Percentiles rank a stretch among this genome's conserved stretches.
phyloP scores from a whole-genome alignment of 257 asterid genomes.

The Nicotiana sylvestris region DNA sequence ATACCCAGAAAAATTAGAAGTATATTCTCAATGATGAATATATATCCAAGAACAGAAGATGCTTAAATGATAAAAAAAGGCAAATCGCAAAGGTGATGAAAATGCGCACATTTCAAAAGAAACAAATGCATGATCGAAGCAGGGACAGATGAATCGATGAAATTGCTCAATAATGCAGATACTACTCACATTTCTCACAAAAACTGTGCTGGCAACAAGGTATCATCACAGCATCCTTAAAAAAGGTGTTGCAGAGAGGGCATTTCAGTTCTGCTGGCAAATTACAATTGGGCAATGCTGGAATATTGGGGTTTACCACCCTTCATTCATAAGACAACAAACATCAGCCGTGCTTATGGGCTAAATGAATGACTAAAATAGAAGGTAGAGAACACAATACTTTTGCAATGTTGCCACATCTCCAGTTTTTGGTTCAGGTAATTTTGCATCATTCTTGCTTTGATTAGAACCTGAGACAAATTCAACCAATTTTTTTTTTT shows the following conservation, averaged over 20 bases:
- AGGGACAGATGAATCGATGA: neutral
- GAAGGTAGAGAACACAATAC: slow-evolving; percentile 30
- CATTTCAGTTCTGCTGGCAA: slow-evolving; percentile 72
- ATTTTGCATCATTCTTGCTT: slow-evolving; percentile 28
- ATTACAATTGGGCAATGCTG: slow-evolving; percentile 30
- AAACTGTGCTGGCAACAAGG: slow-evolving; percentile 98
- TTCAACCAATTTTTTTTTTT: neutral
- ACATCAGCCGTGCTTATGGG: slow-evolving; percentile 24
- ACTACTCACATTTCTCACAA: slow-evolving; percentile 79
- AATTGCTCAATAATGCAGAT: slow-evolving; percentile 11
- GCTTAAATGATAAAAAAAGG: neutral
- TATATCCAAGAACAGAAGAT: slow-evolving; percentile 6
- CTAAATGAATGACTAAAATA: neutral
- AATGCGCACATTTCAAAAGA: neutral
- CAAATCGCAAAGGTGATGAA: neutral
- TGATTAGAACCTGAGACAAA: slow-evolving; percentile 42
- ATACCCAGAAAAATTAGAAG: neutral
- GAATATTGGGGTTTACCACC: slow-evolving; percentile 29
- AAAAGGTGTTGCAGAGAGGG: slow-evolving; percentile 59
- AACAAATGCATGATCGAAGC: neutral
- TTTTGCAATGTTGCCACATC: slow-evolving; percentile 36
- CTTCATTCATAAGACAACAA: slow-evolving; percentile 20
- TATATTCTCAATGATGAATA: slow-evolving; percentile 4
- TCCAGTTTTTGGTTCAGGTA: slow-evolving; percentile 27
- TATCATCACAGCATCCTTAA: slow-evolving; percentile 89